phyloP scores from a whole-genome alignment of 2,329 filamentous ascomycete species.

The Fusarium tuaranense region DNA sequence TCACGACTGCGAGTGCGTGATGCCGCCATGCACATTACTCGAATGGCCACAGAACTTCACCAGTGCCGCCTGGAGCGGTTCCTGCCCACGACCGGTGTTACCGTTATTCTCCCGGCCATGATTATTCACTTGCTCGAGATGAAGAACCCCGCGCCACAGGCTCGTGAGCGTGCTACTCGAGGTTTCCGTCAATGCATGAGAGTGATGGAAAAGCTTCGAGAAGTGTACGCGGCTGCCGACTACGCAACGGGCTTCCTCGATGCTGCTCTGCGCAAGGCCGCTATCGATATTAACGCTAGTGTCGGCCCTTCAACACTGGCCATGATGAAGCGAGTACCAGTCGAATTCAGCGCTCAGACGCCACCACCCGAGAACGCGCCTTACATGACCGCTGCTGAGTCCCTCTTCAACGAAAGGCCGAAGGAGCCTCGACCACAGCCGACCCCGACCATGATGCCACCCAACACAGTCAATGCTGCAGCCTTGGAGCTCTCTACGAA shows the following conservation, averaged over 20 bases:
- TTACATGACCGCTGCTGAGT: slow-evolving; percentile 57
- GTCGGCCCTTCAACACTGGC: slow-evolving; percentile 48
- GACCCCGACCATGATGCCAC: slow-evolving; percentile 48
- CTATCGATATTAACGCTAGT: slow-evolving; percentile 73
- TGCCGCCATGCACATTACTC: slow-evolving; percentile 86
- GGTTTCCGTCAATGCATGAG: slow-evolving; percentile 94
- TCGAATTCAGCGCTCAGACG: slow-evolving; percentile 58
- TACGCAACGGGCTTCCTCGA: slow-evolving; percentile 97
- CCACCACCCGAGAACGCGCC: slow-evolving; percentile 65
- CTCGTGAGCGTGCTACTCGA: slow-evolving; percentile 78
- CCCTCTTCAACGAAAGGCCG: slow-evolving; percentile 51
- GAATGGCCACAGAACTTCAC: slow-evolving; percentile 83
- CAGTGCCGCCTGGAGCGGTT: slow-evolving; percentile 79
- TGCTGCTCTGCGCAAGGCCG: slow-evolving; percentile 87
- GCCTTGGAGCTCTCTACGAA: slow-evolving; percentile 50
- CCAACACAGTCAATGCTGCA: slow-evolving; percentile 53
- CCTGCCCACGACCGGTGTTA: slow-evolving; percentile 90
- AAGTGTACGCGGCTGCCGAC: slow-evolving; percentile 94
- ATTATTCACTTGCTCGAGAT: slow-evolving; percentile 95
- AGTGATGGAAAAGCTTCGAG: slow-evolving; percentile 86
- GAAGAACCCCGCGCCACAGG: slow-evolving; percentile 81
- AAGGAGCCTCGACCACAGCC: slow-evolving; percentile 31
- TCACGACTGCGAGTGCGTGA: slow-evolving; percentile 86
- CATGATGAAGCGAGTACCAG: slow-evolving; percentile 52
- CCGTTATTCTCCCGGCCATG: slow-evolving; percentile 89